Evolutionary conservation across 331 rosid species (phyloP), one percentile per base, ranked within the genome.

Genomic region (Malus hybrid): DNA sequence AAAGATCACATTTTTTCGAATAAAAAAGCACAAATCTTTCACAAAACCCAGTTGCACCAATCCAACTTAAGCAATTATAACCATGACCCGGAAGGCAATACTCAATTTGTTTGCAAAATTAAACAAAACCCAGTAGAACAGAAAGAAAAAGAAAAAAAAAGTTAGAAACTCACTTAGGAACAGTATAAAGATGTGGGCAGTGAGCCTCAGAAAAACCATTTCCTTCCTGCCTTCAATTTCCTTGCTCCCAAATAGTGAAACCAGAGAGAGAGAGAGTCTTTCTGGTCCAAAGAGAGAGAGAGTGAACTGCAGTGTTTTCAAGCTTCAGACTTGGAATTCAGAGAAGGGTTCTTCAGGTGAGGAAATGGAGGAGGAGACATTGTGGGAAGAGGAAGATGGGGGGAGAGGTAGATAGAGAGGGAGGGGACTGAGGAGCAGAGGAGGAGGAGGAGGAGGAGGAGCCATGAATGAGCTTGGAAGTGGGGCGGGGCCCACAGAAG

Each of bases 401-500:
- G 11, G 28, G 56, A 64, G 24, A 9, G 74, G 33, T 10, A 56
- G 67, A 54, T 29, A 29, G 31, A 29, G 31, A 29, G 31, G 31
- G 31, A 29, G 31, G 31, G 31, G 31, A 29, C 31, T 29, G 31
- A 3, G 31, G 31, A 29, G 31, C 31, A 29, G 31, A 29, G 31
- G 31, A 29, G 31, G 31, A 29, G 63, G 69, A 62, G 52, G 80
- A 10, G 71, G 78, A 50, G 31, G 82, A 82, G 84, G 73, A 74
- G 88, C 86, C 94, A 85, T 83, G 91, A 86, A 79, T 83, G 90
- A 84, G 87, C 65, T 83, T 80, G 39, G 73, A 87, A 85, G 83
- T 20, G 55, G 80, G 70, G 93, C 87, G 88, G 92, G 97, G 92
- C 76, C 90, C 46, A 67, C n/a, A 80, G 83, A 87, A 83, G 86